Percentiles rank a stretch among this genome's conserved stretches.
Evolutionary conservation across 345 rosid genomes (phyloP).

Genomic region (Salix viminalis): DNA sequence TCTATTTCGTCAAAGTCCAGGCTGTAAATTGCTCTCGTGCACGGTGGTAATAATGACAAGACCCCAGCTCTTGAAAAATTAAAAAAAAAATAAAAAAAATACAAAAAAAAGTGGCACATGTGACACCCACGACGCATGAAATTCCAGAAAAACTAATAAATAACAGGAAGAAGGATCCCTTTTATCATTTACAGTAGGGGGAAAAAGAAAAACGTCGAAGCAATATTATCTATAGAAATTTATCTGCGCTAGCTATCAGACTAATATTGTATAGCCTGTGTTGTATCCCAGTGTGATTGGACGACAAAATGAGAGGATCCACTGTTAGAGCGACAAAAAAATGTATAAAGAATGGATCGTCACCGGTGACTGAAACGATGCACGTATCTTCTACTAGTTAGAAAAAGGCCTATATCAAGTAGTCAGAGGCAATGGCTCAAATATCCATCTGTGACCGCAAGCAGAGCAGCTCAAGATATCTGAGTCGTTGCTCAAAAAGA

Average conservation of each 20-base stretch:
- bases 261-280: slow-evolving; percentile 1
- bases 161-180: not conserved
- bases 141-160: not conserved
- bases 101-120: not conserved
- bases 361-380: not conserved
- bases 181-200: slow-evolving; percentile 18
- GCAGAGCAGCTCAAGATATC: slow-evolving; percentile 4
- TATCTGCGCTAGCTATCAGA: slow-evolving; percentile 9
- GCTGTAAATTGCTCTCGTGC: not conserved
- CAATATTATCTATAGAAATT: not conserved
- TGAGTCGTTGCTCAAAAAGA: slow-evolving; percentile 13
- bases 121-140: not conserved
- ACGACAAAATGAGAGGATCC: not conserved
- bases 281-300: slow-evolving; percentile 9
- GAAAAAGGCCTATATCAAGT: not conserved
- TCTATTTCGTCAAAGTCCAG: not conserved
- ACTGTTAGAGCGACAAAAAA: slow-evolving; percentile 4
- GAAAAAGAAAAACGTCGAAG: not conserved
- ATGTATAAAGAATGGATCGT: slow-evolving; percentile 6
- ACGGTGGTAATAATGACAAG: not conserved
- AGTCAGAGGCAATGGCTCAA: slow-evolving; percentile 1
- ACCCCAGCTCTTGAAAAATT: too few species aligned
- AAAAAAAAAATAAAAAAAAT: too few species aligned
- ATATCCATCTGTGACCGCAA: not conserved
- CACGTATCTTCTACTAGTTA: slow-evolving; percentile 2